Evolutionary conservation across 225 moss, liverwort and hornwort genomes (phyloP), one percentile per base, ranked within the genome.

Genomic region (Asterella californica): DNA sequence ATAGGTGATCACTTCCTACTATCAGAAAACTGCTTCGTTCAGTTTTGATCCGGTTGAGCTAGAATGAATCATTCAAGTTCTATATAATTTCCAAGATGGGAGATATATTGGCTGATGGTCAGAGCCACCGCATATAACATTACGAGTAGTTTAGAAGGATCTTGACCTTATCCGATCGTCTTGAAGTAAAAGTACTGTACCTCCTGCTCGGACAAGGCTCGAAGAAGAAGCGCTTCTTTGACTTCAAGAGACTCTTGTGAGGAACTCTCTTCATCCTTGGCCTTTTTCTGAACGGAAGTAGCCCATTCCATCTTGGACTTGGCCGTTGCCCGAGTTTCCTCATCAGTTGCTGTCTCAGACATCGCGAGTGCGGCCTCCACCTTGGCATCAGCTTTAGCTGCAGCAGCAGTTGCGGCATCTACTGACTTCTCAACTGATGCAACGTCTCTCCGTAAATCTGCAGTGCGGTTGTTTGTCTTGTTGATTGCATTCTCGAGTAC

Each of bases 221-320:
- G 87, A 0, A 83, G 91, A 50, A 93, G 87, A 75, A 99, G 88
- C 21, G 93, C 99, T 82, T 90, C 89, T 81, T 99, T 99, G 1
- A 93, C 86, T 84, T 99, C 95, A 83, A 99, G 82, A 18, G 93
- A 91, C 75, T 99, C 99, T 64, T 92, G 88, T 21, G 88, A 79
- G 2, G 93, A 92, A 50, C 86, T 90, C 82, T 93, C 93, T 36
- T 93, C 95, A 61, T 92, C 94, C 49, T 87, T 95, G 2, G 90
- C 88, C 88, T 91, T 92, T 66, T 89, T 93, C 67, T 90, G 88
- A 6, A 90, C 86, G 6, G 93, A 89, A 77, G 89, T 93, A 50
- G 95, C 92, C 99, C 99, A 99, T 74, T 95, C 95, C 80, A 84
- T 86, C 82, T 99, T 99, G 17, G 99, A 91, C 74, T 89, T 91